These are phyloP conservation scores for Botrytis hyacinthi DNA, from an alignment of 2,329 filamentous ascomycete species.

Conservation along the genomic window DNA sequence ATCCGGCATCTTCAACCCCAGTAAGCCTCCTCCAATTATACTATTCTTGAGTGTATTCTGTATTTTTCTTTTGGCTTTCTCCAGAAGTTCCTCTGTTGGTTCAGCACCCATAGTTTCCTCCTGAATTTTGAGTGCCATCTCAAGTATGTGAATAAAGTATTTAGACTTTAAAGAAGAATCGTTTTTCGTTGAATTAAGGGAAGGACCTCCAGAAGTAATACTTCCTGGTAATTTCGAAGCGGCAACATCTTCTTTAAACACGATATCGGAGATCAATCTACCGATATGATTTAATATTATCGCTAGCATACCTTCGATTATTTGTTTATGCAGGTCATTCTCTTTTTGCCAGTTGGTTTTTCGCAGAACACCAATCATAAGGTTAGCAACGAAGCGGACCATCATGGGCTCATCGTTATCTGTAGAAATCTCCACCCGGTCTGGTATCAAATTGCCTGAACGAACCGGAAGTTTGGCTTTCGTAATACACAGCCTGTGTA, in stretches of 20 bases:
- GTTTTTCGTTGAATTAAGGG: too few species aligned
- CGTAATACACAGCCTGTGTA: neutral
- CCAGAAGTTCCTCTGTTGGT: neutral
- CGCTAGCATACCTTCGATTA: conserved; percentile 45
- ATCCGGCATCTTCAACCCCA: neutral
- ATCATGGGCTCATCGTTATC: neutral
- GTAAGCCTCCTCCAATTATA: neutral
- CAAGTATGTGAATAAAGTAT: neutral
- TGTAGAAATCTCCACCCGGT: neutral
- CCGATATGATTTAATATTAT: conserved; percentile 42
- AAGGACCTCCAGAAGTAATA: neutral
- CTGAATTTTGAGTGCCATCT: neutral
- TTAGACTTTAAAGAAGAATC: neutral
- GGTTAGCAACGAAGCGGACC: neutral
- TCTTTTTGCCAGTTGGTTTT: neutral
- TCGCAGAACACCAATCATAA: neutral
- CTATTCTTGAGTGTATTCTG: neutral
- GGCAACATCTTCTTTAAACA: neutral
- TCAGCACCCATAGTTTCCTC: neutral
- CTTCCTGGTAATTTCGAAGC: neutral
- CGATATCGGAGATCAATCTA: conserved; percentile 35
- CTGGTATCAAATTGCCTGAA: neutral
- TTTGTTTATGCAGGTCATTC: neutral
- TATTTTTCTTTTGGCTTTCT: neutral
- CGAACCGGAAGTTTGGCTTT: neutral